These are phyloP conservation scores for Westerdykella sp. DNA, from an alignment of 2,329 filamentous ascomycete species.

Conservation along the genomic window DNA sequence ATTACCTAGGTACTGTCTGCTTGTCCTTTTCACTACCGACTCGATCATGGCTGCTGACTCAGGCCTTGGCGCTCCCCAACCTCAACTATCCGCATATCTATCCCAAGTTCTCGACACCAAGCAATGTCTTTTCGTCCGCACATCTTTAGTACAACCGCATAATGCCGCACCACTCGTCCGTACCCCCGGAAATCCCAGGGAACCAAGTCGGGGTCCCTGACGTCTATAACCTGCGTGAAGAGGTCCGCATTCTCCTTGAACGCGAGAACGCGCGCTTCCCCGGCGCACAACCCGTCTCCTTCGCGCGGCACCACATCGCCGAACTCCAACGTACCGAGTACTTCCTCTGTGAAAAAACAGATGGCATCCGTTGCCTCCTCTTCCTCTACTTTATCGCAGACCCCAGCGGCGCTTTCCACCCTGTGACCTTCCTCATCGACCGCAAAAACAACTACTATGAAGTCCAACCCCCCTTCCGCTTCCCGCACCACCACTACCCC, in stretches of 20 bases:
- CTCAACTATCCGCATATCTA: too few relatives aligned
- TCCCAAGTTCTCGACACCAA: too few relatives aligned
- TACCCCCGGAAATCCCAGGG: constrained; percentile 34
- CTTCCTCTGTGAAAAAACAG: constrained; percentile 97
- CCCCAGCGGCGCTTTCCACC: constrained; percentile 15
- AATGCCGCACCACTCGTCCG: constrained; percentile 6
- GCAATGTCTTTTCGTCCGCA: too few relatives aligned
- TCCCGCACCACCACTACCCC: constrained; percentile 63
- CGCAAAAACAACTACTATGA: constrained; percentile 97
- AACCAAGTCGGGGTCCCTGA: constrained; percentile 15
- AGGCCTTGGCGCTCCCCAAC: too few relatives aligned
- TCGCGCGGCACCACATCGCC: constrained; percentile 71
- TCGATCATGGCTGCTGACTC: too few relatives aligned
- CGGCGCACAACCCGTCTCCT: constrained; percentile 90
- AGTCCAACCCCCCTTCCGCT: constrained; percentile 67
- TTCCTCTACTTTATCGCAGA: constrained; percentile 70
- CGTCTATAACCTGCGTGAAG: constrained; percentile 54
- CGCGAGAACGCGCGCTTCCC: constrained; percentile 67
- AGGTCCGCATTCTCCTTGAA: constrained; percentile 70
- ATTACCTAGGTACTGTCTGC: too few relatives aligned
- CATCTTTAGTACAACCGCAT: background rate
- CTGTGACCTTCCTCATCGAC: constrained; percentile 84
- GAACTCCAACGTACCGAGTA: constrained; percentile 82
- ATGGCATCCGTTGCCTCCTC: constrained; percentile 91
- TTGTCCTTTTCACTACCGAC: too few relatives aligned